Base-by-base conservation (phyloP, 2,329 filamentous ascomycete genomes). In the Bipolaris bicolor region DNA sequence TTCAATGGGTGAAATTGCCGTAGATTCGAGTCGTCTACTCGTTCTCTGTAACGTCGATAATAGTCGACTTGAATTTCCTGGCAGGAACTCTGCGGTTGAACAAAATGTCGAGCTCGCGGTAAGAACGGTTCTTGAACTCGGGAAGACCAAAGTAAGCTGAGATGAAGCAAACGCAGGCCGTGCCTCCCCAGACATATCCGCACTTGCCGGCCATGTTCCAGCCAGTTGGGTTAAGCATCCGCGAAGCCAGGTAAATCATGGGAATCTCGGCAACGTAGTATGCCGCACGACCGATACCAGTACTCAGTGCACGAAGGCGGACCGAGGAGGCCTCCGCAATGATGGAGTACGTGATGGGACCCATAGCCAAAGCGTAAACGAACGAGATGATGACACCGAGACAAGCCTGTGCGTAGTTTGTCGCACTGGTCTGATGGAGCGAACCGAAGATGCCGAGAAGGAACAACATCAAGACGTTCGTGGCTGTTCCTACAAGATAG, bases 261-360 rank as follows among this genome's bases (percentile, higher is more conserved):
- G 86, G 85, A 66, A 88, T 88, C 54, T 88, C 82, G 57, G 86
- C 78, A 13, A 86, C 64, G 74, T 88, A 88, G 80, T 89, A 89
- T 7, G 80, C 77, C 41, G 76, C 86, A 68, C 86, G 85, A 69
- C 86, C 86, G 49, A 88, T 75, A 75, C 85, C 86, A 22, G 86
- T 88, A 6, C 83, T 88, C 15, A 88, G 76, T 40, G 86, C 84
- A 34, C 86, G 74, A 43, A 89, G 85, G 60, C 86, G 85, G 54
- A 88, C 81, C 43, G 86, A 79, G 0, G 86, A 87, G 1, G 86
- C 88, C 74, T 88, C 86, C 58, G 83, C 85, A 48, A 88, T 88
- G 66, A 88, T 86, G 73, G 85, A 83, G 81, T 84, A 89, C 10
- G 86, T 87, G 37, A 84, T 84, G n/a, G 86, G 86, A 1, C 85